These are phyloP conservation scores for Mucor circinelloides DNA, from an alignment of 371 early-diverging fungal species.

Conservation along the genomic window DNA sequence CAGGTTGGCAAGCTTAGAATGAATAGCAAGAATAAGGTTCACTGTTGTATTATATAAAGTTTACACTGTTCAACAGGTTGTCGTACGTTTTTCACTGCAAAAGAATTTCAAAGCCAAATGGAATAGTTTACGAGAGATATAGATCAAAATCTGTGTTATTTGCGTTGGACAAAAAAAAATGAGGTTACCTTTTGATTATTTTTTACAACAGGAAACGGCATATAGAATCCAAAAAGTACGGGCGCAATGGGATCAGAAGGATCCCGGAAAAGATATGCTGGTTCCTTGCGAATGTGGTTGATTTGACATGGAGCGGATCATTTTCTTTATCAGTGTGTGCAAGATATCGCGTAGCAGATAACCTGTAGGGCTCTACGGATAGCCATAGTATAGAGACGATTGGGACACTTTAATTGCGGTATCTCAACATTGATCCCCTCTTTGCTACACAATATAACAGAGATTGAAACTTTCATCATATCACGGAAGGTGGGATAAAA, in stretches of 20 bases:
- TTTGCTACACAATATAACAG: neutral
- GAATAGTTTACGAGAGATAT: neutral
- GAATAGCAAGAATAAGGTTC: neutral
- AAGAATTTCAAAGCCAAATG: neutral
- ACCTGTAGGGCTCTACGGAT: too few relatives aligned
- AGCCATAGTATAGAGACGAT: neutral
- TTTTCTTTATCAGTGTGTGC: too few relatives aligned
- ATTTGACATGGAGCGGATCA: too few relatives aligned
- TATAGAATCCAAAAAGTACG: neutral
- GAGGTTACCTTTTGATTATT: neutral
- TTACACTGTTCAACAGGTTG: neutral
- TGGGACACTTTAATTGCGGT: neutral
- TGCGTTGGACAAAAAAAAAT: neutral
- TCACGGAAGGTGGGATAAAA: conserved; percentile 2
- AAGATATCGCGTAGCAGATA: too few relatives aligned
- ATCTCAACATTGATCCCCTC: neutral
- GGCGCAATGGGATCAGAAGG: too few relatives aligned
- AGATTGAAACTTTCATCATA: neutral
- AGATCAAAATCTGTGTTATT: neutral
- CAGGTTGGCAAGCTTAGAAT: neutral
- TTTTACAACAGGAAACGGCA: neutral
- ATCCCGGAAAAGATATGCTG: neutral
- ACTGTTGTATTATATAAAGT: neutral
- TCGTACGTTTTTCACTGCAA: conserved; percentile 1
- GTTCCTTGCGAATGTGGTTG: too few relatives aligned